A percentile compares a stretch with the other conserved stretches of the same genome.
phyloP scores from a whole-genome alignment of 768 basidiomycete species.

The Guyanaporus albipodus region DNA sequence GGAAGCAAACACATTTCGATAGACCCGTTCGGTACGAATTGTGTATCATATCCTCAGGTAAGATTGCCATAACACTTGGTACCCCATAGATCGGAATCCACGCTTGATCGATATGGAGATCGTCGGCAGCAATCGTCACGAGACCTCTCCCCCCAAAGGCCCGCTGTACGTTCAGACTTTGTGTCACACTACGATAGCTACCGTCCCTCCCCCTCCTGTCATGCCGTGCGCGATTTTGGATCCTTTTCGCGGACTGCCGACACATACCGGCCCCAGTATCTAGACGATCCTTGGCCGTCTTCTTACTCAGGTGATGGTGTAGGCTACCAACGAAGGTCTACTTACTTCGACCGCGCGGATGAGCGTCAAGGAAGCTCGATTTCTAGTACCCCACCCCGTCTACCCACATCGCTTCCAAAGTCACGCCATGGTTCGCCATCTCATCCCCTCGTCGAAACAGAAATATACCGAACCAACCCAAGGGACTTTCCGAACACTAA shows the following conservation, averaged over 20 bases:
- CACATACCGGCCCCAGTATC: conserved; percentile 50
- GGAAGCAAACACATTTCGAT: conserved; percentile 59
- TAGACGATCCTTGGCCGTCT: conserved; percentile 32
- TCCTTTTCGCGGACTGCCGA: conserved; percentile 38
- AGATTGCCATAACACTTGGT: conserved; percentile 14
- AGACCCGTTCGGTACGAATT: conserved; percentile 38
- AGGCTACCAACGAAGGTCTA: conserved; percentile 19
- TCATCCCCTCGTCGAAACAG: conserved; percentile 9
- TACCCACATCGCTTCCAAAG: conserved; percentile 10
- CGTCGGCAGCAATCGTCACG: conserved; percentile 31
- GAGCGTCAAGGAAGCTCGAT: conserved; percentile 29
- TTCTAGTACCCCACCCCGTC: conserved; percentile 32
- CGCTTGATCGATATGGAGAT: conserved; percentile 35
- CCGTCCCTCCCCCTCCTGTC: conserved; percentile 37
- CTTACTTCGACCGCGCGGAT: conserved; percentile 24
- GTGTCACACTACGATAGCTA: conserved; percentile 45
- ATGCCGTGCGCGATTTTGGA: conserved; percentile 38
- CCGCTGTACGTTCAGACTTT: conserved; percentile 32
- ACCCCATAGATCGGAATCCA: conserved; percentile 24
- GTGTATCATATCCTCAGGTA: conserved; percentile 33
- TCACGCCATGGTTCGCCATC: conserved; percentile 23
- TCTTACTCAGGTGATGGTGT: conserved; percentile 31
- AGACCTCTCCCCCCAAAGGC: conserved; percentile 37
- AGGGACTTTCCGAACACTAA: conserved; percentile 6
- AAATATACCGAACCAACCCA: conserved; percentile 2